Evolutionary conservation across 768 basidiomycete genomes (phyloP), one percentile per base, ranked within the genome.

Genomic region (Cyclocybe cylindracea): DNA sequence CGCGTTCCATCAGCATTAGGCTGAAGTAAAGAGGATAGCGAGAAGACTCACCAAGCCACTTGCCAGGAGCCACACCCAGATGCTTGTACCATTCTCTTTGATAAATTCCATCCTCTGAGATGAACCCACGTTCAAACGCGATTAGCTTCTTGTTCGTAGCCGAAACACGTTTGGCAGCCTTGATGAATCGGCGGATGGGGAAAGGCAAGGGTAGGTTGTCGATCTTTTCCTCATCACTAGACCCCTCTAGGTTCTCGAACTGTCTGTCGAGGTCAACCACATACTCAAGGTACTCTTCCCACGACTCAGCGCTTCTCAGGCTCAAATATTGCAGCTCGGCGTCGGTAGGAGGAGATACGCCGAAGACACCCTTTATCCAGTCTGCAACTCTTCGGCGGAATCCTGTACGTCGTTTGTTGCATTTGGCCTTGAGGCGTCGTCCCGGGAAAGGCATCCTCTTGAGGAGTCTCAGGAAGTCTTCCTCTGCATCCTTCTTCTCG

Each of bases 41-140:
- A 31, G 16, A 38, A 11, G 31, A 71, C 78, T 58, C 58, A 89
- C 88, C 87, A 37, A 87, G 82, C 84, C 87, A 87, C 66, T 90
- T 86, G 36, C 92, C 93, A 31, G 94, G 93, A 2, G 93, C 91
- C 39, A 93, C 89, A 43, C 80, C 92, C 11, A 93, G 77, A 68
- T 94, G 87, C 61, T 75, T 83, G 65, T 89, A 96, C 93, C 93
- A 95, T 64, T 91, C 87, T 32, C 89, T 78, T 48, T 86, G 84
- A 58, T 84, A 84, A 56, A 94, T 84, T 0, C 93, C 94, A 11
- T 73, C 83, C 60, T 86, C 74, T 5, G 83, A 84, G 53, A 94
- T 87, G 66, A 96, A 91, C 1, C 91, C 91, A 44, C 79, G 80
- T 65, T 93, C 91, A 57, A 92, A 91, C 6, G 72, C 68, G 9